These are phyloP conservation scores for Venturia nashicola DNA, from an alignment of 2,329 filamentous ascomycete genomes.

Conservation along the genomic window DNA sequence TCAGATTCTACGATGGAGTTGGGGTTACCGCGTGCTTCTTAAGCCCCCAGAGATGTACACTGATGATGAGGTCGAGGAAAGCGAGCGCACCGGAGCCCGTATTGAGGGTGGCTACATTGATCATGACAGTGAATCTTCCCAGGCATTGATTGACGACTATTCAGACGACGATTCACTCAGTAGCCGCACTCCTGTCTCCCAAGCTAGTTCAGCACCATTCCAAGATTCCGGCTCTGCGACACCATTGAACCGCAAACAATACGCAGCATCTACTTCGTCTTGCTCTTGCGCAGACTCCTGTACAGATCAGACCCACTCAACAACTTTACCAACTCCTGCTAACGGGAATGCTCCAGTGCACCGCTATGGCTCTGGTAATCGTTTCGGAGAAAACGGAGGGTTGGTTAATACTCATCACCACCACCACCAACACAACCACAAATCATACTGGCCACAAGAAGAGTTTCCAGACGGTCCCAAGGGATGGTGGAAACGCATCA, in stretches of 20 bases:
- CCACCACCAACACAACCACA: neutral
- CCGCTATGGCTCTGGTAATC: conserved; percentile 14
- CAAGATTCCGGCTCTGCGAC: conserved; percentile 35
- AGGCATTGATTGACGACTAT: conserved; percentile 29
- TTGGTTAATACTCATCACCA: neutral
- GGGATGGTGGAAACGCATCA: conserved; percentile 21
- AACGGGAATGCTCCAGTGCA: conserved; percentile 34
- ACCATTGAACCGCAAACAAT: conserved; percentile 22
- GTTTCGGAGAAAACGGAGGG: neutral
- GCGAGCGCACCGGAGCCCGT: conserved; percentile 15
- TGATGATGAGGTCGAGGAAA: conserved; percentile 46
- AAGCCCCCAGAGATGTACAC: conserved; percentile 66
- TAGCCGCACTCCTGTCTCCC: conserved; percentile 11
- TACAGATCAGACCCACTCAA: conserved; percentile 27
- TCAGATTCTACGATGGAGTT: conserved; percentile 91
- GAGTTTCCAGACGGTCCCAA: conserved; percentile 21
- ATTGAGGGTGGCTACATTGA: conserved; percentile 43
- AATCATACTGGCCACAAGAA: conserved; percentile 11
- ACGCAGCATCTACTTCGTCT: conserved; percentile 18
- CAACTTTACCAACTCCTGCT: conserved; percentile 29
- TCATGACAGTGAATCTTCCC: conserved; percentile 30
- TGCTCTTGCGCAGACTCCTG: conserved; percentile 17
- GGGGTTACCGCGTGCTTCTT: conserved; percentile 93
- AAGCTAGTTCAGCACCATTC: conserved; percentile 25
- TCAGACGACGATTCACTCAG: conserved; percentile 11